Percentiles rank a stretch among this genome's conserved stretches.
These are phyloP conservation scores for Fusarium heterosporum DNA, from an alignment of 2,329 filamentous ascomycete species.

Conservation along the genomic window DNA sequence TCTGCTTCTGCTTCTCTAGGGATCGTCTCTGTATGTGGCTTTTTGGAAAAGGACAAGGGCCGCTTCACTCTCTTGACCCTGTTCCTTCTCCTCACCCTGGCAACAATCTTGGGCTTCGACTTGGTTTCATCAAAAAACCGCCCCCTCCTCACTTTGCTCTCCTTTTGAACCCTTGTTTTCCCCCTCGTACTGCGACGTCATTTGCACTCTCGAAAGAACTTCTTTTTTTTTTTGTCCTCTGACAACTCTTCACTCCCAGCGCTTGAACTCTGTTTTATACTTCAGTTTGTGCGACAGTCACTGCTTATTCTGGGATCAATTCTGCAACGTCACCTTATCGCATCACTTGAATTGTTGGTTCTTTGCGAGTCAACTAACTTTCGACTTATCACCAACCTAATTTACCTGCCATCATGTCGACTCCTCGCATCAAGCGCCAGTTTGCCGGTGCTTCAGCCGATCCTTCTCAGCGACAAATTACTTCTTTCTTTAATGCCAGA, in stretches of 20 bases:
- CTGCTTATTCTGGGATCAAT: constrained; percentile 8
- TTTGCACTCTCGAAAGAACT: constrained; percentile 1
- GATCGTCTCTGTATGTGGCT: constrained; percentile 18
- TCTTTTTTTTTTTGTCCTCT: constrained; percentile 8
- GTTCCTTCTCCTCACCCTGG: constrained; percentile 28
- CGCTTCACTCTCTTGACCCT: constrained; percentile 18
- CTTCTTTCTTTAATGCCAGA: constrained; percentile 67
- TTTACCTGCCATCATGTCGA: constrained; percentile 58
- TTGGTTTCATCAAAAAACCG: constrained; percentile 18
- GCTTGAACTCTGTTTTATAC: constrained; percentile 9
- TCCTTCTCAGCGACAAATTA: constrained; percentile 71
- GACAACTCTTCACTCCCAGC: constrained; percentile 38
- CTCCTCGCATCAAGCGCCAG: constrained; percentile 68
- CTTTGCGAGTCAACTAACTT: background rate
- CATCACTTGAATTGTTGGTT: constrained; percentile 7
- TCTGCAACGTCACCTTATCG: constrained; percentile 14
- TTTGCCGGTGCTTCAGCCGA: constrained; percentile 71
- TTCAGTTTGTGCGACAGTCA: background rate
- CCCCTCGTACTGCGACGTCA: constrained; percentile 34
- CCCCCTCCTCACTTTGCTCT: constrained; percentile 23
- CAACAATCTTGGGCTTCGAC: constrained; percentile 28
- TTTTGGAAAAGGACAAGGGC: constrained; percentile 8
- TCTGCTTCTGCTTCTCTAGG: background rate
- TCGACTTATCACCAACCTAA: background rate
- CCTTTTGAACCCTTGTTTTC: constrained; percentile 34